These are phyloP conservation scores for Linum usitatissimum DNA, from an alignment of 345 rosid species.

Conservation along the genomic window DNA sequence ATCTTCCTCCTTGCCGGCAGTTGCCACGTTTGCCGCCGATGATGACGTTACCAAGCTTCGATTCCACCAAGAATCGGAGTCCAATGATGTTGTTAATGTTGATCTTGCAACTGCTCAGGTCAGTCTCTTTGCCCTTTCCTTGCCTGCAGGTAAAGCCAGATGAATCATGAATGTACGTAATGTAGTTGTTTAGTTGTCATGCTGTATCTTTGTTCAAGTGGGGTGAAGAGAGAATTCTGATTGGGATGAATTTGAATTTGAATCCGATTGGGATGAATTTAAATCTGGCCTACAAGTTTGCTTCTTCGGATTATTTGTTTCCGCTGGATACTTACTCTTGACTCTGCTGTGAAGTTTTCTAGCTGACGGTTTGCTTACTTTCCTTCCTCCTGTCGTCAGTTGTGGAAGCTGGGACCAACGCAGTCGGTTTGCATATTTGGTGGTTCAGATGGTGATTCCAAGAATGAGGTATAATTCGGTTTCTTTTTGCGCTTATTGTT, in stretches of 20 bases:
- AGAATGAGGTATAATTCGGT: conserved; percentile 41
- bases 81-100: conserved; percentile 23
- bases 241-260: background rate
- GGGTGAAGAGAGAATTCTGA: background rate
- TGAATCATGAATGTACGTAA: too few relatives aligned
- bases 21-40: conserved; percentile 45
- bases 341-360: background rate
- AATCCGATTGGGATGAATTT: conserved; percentile 1
- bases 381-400: conserved; percentile 30
- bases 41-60: conserved; percentile 48
- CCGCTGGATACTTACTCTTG: background rate
- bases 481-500: background rate
- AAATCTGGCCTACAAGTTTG: conserved; percentile 5
- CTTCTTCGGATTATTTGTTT: conserved; percentile 2
- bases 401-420: conserved; percentile 64
- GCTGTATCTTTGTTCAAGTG: background rate
- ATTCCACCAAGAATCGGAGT: conserved; percentile 32
- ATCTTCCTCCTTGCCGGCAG: conserved; percentile 24
- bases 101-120: conserved; percentile 51
- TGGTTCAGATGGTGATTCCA: conserved; percentile 20
- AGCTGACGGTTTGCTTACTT: background rate
- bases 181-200: background rate
- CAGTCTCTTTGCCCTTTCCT: conserved; percentile 1
- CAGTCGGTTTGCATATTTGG: conserved; percentile 59
- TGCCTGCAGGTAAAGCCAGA: too few relatives aligned